Evolutionary conservation across 495 filamentous ascomycete genomes (phyloP), one percentile per base, ranked within the genome.

Genomic region (Lasiosphaeris hirsuta): DNA sequence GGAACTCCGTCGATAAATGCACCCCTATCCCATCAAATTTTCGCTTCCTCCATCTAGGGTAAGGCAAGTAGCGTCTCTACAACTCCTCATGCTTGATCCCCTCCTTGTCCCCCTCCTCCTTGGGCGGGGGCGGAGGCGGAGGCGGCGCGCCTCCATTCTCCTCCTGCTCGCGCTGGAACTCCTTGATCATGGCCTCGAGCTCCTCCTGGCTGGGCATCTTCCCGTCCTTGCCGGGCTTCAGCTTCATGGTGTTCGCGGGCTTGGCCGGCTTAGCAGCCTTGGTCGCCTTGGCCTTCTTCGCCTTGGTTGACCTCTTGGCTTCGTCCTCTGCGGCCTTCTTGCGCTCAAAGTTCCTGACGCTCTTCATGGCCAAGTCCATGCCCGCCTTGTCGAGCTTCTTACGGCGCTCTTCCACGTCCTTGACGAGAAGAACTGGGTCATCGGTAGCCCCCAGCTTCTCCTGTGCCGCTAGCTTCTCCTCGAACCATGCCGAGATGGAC

Each of bases 281-380:
- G 57, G 78, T 76, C 34, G 71, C 58, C 63, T 76, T 75, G 14
- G 67, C 64, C 63, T 76, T 72, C 37, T 77, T 70, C 43, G 68
- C 67, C 49, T 69, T 72, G 39, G 71, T 63, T 62, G 76, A 77
- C 59, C 79, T 65, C 63, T 79, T 80, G 23, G 23, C 23, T 2
- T 30, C 23, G 23, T 30, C 23, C 23, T 30, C 23, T 30, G 23
- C 23, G 5, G 23, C 23, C 51, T 77, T 79, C 58, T 59, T 67
- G 23, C 23, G 23, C 58, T 81, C 76, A 58, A 79, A 79, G 54
- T 83, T 78, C 46, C 78, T 81, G 62, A 92, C 84, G 64, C 85
- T 86, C 79, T 84, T 87, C 78, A 87, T 80, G 44, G 88, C 75
- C 43, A 92, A 77, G 50, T 89, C 85, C 65, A 88, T 78, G 42